A percentile compares a stretch with the other conserved stretches of the same genome.
Conservation (phyloP, 139 green algal genomes). For the Closterium sp. region DNA sequence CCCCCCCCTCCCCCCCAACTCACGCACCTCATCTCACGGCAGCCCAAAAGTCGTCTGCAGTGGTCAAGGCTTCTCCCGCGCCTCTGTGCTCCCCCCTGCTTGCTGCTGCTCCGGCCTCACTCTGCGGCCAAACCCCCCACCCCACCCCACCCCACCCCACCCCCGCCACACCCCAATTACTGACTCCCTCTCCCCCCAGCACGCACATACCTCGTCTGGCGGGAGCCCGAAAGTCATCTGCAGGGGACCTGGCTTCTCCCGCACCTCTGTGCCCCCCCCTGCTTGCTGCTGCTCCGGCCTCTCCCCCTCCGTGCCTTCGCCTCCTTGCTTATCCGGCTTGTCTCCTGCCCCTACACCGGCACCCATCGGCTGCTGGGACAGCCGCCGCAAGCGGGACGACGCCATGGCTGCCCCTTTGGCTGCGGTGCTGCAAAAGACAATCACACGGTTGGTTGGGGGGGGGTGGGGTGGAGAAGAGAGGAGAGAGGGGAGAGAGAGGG, state of each 20-base stretch:
- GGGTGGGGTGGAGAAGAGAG: background rate
- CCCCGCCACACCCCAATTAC: too few species aligned
- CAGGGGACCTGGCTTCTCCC: constrained; percentile 18
- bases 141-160: too few species aligned
- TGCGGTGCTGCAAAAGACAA: background rate
- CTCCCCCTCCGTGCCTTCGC: background rate
- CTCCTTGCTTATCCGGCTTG: background rate
- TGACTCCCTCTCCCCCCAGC: background rate
- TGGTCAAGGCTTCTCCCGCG: background rate
- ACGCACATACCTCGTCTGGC: constrained; percentile 13
- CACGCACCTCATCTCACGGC: too few species aligned
- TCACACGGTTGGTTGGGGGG: too few species aligned
- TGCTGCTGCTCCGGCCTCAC: too few species aligned
- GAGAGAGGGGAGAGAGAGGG: background rate
- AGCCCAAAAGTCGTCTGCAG: too few species aligned
- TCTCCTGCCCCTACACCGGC: background rate
- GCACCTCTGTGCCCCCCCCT: constrained; percentile 16
- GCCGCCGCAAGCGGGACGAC: background rate
- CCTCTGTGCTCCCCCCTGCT: background rate
- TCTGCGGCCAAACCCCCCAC: too few species aligned
- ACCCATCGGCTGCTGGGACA: background rate
- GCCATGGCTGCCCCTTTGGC: background rate
- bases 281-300: background rate
- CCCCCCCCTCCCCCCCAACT: background rate
- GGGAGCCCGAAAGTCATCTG: constrained; percentile 34